Conservation (phyloP, 768 basidiomycete genomes). For the Cystofilobasidium ferigula region DNA sequence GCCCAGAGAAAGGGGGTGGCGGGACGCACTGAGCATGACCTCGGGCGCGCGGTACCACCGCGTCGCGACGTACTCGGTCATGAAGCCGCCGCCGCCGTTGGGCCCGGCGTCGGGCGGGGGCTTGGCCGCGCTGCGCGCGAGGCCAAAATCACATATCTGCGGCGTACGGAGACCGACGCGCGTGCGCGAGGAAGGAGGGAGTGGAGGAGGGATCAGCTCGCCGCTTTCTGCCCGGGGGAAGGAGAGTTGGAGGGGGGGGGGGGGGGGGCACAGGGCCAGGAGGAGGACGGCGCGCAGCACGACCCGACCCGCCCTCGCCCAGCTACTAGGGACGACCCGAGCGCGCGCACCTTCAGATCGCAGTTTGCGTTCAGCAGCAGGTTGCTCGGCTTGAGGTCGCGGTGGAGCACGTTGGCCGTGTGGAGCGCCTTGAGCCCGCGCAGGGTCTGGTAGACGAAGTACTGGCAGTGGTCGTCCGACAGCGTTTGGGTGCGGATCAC, state of each 20-base stretch:
- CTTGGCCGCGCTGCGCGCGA: conserved; percentile 49
- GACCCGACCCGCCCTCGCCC: neutral
- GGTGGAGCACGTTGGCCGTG: conserved; percentile 69
- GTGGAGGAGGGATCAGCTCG: too few relatives aligned
- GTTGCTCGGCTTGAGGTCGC: conserved; percentile 43
- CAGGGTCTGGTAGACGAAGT: conserved; percentile 75
- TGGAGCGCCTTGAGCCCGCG: conserved; percentile 92
- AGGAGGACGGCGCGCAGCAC: neutral
- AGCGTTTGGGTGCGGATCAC: conserved; percentile 91
- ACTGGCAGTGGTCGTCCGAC: conserved; percentile 69
- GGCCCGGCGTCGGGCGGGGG: conserved; percentile 28
- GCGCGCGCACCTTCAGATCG: conserved; percentile 37
- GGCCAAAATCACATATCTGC: conserved; percentile 69
- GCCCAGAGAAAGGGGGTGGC: too few relatives aligned
- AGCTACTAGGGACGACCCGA: neutral
- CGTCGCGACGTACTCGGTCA: conserved; percentile 75
- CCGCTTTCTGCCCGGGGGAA: too few relatives aligned
- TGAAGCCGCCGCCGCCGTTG: conserved; percentile 46
- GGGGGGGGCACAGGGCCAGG: neutral
- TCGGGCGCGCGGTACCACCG: conserved; percentile 98
- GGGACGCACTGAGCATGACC: conserved; percentile 72
- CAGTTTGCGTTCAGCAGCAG: conserved; percentile 42
- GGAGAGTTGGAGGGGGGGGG: too few relatives aligned
- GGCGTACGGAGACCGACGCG: too few relatives aligned
- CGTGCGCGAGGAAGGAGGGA: neutral